These are phyloP conservation scores for Stagonosporopsis vannaccii DNA, from an alignment of 2,329 filamentous ascomycete species.

Conservation along the genomic window DNA sequence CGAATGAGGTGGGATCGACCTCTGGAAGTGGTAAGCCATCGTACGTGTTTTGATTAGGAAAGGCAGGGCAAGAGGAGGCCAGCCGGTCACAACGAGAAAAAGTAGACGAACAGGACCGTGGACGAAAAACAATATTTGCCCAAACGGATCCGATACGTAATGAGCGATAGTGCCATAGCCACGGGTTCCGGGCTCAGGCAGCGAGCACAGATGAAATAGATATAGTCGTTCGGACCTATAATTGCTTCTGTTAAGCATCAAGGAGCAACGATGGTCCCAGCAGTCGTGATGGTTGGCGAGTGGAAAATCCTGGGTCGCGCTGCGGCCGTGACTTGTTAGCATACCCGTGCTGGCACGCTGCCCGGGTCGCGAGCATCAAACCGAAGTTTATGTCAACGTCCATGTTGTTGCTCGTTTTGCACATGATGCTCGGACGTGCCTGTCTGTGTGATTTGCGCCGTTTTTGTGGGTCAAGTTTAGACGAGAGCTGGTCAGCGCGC, in stretches of 20 bases:
- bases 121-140: conserved; percentile 1
- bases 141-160: conserved; percentile 4
- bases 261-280: conserved; percentile 26
- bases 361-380: conserved; percentile 13
- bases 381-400: conserved; percentile 19
- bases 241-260: conserved; percentile 25
- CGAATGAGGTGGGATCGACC: not conserved
- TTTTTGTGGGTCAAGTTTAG: not conserved
- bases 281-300: conserved; percentile 7
- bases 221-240: conserved; percentile 26
- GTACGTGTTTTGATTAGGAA: conserved; percentile 7
- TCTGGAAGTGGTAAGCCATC: conserved; percentile 4
- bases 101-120: conserved; percentile 3
- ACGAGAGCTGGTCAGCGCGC: not conserved
- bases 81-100: not conserved
- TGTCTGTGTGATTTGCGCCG: not conserved
- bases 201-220: conserved; percentile 17
- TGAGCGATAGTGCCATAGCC: conserved; percentile 10
- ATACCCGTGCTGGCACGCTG: conserved; percentile 17
- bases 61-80: not conserved
- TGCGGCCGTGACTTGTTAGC: conserved; percentile 11
- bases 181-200: not conserved
- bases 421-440: too few species aligned
- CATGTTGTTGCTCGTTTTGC: not conserved
- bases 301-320: conserved; percentile 9